Evolutionary conservation across 768 basidiomycete species (phyloP), one percentile per base, ranked within the genome.

Genomic region (Glaciozyma martinii): DNA sequence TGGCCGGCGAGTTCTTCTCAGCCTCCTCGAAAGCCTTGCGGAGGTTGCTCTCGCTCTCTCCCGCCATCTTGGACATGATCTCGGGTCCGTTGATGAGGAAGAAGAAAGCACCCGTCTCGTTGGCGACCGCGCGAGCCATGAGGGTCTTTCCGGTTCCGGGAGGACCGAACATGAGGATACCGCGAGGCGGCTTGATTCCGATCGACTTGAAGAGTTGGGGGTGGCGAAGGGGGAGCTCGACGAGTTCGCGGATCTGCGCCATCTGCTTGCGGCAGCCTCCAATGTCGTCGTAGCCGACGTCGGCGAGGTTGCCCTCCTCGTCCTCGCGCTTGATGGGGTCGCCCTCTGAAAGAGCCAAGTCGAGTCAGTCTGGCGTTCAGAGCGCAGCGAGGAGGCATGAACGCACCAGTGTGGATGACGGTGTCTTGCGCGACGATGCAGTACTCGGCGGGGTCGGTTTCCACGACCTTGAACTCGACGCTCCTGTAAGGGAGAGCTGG

Each of bases 61-160:
- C 95, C 60, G 95, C 95, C 95, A 99, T 99, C 82, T 99, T 98
- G 73, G 88, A 90, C 95, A 99, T 99, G 77, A 99, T 98, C 78
- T 99, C 95, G 59, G 95, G 95, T 60, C 95, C 95, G 75, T 98
- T 99, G 80, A 99, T 99, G 58, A 98, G 80, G 86, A 99, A 99
- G 84, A 99, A 99, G 84, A 99, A 99, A 21, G 95, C 95, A 57
- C 95, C 95, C 32, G 95, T 99, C 79, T 99, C 95, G 76, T 99
- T 99, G 69, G 95, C 95, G 55, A 99, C 95, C 10, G 95, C 95
- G 72, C 95, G 87, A 59, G 95, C 95, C 94, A 99, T 99, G 71
- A 99, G 84, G 9, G 95, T 98, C 81, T 98, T 99, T 82, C 95
- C 95, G 27, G 94, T 98, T 81, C 95, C 95, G 42, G 94, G 94